A percentile compares a stretch with the other conserved stretches of the same genome.
Evolutionary conservation across 2,329 filamentous ascomycete genomes (phyloP).

Genomic region (Colletotrichum liriopes): DNA sequence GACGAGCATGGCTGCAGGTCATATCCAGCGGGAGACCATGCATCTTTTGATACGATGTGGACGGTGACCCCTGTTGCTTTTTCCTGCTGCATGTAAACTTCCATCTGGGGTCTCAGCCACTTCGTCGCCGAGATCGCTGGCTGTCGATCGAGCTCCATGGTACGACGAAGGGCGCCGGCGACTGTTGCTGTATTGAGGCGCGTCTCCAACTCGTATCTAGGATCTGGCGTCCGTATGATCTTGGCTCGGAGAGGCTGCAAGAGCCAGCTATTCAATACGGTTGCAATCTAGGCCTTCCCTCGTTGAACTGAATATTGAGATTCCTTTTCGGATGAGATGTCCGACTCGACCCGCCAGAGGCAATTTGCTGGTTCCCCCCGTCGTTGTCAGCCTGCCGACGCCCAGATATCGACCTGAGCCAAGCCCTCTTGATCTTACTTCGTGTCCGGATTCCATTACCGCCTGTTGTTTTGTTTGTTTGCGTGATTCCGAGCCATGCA

Average conservation of each 20-base stretch:
- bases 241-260: background rate
- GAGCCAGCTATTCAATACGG: background rate
- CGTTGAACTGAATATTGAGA: background rate
- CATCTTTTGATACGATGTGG: conserved; percentile 7
- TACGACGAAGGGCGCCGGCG: background rate
- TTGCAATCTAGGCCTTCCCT: background rate
- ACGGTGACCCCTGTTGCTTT: conserved; percentile 11
- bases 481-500: conserved; percentile 1
- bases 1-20: conserved; percentile 31
- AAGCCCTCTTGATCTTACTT: background rate
- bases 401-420: conserved; percentile 2
- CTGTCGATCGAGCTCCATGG: background rate
- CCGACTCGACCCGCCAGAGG: background rate
- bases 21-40: conserved; percentile 5
- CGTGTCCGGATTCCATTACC: background rate
- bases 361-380: background rate
- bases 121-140: background rate
- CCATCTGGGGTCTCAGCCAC: conserved; percentile 1
- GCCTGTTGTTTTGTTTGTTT: background rate
- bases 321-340: background rate
- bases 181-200: conserved; percentile 3
- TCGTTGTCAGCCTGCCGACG: background rate
- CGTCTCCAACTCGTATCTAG: background rate
- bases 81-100: conserved; percentile 8
- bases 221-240: background rate